Evolutionary conservation across 31 red algal species (phyloP).

Genomic region (Odonthalia washingtoniensis): DNA sequence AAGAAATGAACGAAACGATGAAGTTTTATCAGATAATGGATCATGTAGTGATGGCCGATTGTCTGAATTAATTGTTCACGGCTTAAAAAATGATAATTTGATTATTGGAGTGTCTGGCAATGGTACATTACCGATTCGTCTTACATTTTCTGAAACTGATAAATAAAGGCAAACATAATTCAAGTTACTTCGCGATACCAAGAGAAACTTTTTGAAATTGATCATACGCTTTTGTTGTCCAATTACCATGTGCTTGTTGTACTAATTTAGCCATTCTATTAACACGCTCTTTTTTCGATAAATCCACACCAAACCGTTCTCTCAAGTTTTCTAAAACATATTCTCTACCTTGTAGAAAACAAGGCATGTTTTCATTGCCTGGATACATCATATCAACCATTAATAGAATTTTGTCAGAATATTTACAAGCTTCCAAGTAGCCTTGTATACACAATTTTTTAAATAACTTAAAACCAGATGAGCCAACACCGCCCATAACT

Average conservation of each 20-base stretch:
- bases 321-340: constrained; percentile 84
- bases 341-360: constrained; percentile 94
- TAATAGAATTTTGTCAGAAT: constrained; percentile 93
- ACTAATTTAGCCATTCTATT: constrained; percentile 81
- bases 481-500: constrained; percentile 94
- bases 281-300: constrained; percentile 71
- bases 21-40: background rate
- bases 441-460: constrained; percentile 89
- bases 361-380: constrained; percentile 98
- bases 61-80: background rate
- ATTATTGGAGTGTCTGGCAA: background rate
- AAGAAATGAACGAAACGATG: background rate
- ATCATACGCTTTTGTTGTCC: constrained; percentile 95
- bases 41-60: background rate
- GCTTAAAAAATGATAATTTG: background rate
- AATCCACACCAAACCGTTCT: constrained; percentile 86
- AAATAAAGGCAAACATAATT: background rate
- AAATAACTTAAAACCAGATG: constrained; percentile 83
- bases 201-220: constrained; percentile 85
- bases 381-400: constrained; percentile 96
- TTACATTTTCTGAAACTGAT: background rate
- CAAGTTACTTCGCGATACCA: constrained; percentile 67
- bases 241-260: constrained; percentile 79
- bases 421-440: constrained; percentile 89
- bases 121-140: background rate